Conservation (phyloP, 352 stramenopile species). For the Globisporangium solare region DNA sequence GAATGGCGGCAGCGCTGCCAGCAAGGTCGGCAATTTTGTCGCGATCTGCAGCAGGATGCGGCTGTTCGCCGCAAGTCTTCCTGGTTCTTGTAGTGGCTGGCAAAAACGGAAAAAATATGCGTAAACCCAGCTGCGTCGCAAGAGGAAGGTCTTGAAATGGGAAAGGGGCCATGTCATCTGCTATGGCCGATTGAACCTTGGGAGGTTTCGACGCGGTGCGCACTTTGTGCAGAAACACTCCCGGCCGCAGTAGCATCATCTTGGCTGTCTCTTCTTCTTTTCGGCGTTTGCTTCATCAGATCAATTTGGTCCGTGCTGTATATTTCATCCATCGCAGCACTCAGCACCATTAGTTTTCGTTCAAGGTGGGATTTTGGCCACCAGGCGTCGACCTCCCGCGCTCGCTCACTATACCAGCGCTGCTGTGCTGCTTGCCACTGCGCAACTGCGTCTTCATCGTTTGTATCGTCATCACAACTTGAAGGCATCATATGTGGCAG, state of each 20-base stretch:
- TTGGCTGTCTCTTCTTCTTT: neutral
- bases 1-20: conserved; percentile 47
- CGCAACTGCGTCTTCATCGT: neutral
- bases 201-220: neutral
- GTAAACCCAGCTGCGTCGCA: conserved; percentile 50
- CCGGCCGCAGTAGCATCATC: neutral
- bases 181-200: conserved; percentile 3
- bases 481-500: too few species aligned
- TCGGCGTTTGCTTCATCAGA: neutral
- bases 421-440: neutral
- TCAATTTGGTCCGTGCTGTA: conserved; percentile 7
- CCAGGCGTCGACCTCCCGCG: conserved; percentile 22
- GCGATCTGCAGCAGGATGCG: conserved; percentile 46
- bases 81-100: conserved; percentile 35
- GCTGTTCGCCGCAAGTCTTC: conserved; percentile 18
- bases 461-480: too few species aligned
- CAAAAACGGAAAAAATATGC: conserved; percentile 72
- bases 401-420: conserved; percentile 13
- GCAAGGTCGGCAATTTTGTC: conserved; percentile 46
- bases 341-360: conserved; percentile 40
- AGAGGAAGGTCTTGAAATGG: conserved; percentile 34
- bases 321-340: conserved; percentile 21
- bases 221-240: neutral
- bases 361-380: conserved; percentile 21
- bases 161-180: conserved; percentile 15